Conservation (phyloP, 495 filamentous ascomycete species). For the Aspergillus nidulans region DNA sequence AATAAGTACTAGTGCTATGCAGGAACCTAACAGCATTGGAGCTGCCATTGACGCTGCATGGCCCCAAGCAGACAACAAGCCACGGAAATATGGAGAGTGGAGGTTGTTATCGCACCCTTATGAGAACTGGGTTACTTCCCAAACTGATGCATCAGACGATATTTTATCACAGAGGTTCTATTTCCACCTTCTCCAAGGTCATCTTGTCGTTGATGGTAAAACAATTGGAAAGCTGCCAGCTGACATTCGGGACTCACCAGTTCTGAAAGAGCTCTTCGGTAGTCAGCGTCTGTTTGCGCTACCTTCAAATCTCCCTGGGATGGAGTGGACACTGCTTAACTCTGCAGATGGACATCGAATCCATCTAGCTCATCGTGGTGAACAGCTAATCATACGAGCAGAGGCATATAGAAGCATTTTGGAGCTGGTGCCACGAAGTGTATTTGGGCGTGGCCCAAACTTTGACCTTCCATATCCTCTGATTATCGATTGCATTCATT, state of each 20-base stretch:
- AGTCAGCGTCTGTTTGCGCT: conserved; percentile 32
- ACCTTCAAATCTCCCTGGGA: conserved; percentile 39
- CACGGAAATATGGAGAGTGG: conserved; percentile 27
- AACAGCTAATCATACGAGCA: conserved; percentile 24
- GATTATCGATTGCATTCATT: conserved; percentile 49
- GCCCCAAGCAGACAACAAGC: not conserved
- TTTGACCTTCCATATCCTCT: conserved; percentile 45
- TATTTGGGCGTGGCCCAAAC: conserved; percentile 24
- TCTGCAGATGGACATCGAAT: conserved; percentile 28
- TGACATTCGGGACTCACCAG: conserved; percentile 40
- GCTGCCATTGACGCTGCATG: conserved; percentile 19
- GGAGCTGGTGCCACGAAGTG: conserved; percentile 42
- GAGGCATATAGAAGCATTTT: conserved; percentile 10
- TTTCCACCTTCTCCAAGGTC: conserved; percentile 52
- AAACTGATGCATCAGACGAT: conserved; percentile 3
- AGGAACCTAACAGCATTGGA: conserved; percentile 20
- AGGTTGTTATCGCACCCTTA: conserved; percentile 4
- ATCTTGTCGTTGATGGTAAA: conserved; percentile 52
- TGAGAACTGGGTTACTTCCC: conserved; percentile 27
- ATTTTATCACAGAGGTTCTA: conserved; percentile 28
- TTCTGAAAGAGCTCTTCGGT: conserved; percentile 40
- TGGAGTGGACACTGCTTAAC: conserved; percentile 39
- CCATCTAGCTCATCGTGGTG: conserved; percentile 34
- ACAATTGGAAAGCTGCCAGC: conserved; percentile 48
- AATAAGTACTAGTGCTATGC: conserved; percentile 19